phyloP scores from a whole-genome alignment of 2,329 filamentous ascomycete species.

The Massarina eburnea region DNA sequence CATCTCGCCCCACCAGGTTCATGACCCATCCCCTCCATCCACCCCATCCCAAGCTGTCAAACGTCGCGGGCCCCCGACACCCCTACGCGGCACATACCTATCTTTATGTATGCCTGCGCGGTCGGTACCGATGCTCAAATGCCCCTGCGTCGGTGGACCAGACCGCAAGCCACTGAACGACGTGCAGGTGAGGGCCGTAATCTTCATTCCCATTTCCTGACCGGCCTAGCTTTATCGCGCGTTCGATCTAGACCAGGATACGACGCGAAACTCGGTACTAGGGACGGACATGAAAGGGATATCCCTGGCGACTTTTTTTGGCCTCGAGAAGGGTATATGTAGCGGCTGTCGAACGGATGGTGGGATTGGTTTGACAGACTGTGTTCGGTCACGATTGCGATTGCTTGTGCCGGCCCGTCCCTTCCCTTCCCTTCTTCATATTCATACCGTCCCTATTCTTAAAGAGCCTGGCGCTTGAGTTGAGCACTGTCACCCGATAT shows the following conservation, averaged over 20 bases:
- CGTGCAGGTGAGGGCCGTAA: neutral
- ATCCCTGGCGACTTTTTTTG: too few relatives aligned
- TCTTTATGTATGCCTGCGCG: neutral
- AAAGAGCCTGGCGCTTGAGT: neutral
- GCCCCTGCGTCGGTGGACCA: too few relatives aligned
- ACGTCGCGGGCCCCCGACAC: too few relatives aligned
- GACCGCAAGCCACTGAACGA: too few relatives aligned
- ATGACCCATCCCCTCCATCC: too few relatives aligned
- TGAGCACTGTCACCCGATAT: too few relatives aligned
- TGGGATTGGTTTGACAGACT: too few relatives aligned
- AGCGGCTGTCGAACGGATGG: neutral
- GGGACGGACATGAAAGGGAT: neutral
- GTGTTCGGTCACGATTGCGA: too few relatives aligned
- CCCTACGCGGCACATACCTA: neutral
- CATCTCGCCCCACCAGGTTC: too few relatives aligned
- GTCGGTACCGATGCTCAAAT: neutral
- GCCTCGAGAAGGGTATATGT: too few relatives aligned
- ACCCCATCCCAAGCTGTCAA: too few relatives aligned
- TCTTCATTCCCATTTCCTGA: neutral
- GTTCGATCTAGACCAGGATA: neutral
- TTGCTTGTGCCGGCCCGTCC: neutral
- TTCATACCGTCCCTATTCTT: neutral
- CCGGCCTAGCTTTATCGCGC: constrained; percentile 1
- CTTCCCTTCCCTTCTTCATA: neutral
- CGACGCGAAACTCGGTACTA: neutral